Base-by-base conservation (phyloP, 2,329 filamentous ascomycete genomes). In the Laburnicola sp. region DNA sequence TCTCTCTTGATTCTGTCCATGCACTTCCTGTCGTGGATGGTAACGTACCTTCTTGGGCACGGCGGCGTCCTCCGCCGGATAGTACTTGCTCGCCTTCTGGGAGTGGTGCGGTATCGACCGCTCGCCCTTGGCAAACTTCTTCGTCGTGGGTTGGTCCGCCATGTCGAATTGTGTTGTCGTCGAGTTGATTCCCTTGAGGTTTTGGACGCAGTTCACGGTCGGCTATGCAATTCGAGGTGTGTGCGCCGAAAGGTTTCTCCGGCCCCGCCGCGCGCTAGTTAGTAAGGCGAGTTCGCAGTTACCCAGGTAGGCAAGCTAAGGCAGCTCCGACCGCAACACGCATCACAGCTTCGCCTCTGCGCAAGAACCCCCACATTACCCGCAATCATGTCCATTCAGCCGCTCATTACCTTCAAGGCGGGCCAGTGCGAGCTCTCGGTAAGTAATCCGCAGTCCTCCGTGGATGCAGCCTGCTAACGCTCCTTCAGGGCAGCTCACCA, bases 81-180 rank as follows among this genome's bases (percentile, higher is more conserved):
- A 99, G 91, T 93, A 99, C 84, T 97, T 97, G 85, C 89, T 86
- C 74, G 93, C 93, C 89, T 95, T 96, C 80, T 96, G 86, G 76
- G 84, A 83, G 79, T 83, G 79, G 80, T 89, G 86, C 78, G 89
- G 91, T 79, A 97, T 87, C 79, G 88, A 85, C 83, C 93, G 87
- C 82, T 90, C 89, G 81, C 90, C 90, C 86, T 94, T 94, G 83
- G 91, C 91, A 85, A 96, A 97, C 85, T 89, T 93, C 90, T 96
- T 96, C 75, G 87, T 89, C 81, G 60, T 63, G 60, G 68, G 64
- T 62, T 65, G 63, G 64, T 66, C 80, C 82, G 87, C 88, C 87
- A 90, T 90, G 77, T 79, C 77, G 78, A 79, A 83, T 82, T 83
- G 75, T 79, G 60, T 51, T 52, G 42, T 68, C 63, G 65, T 70